Evolutionary conservation across 257 asterid genomes (phyloP), one percentile per base, ranked within the genome.

Genomic region (Nicotiana benthamiana): DNA sequence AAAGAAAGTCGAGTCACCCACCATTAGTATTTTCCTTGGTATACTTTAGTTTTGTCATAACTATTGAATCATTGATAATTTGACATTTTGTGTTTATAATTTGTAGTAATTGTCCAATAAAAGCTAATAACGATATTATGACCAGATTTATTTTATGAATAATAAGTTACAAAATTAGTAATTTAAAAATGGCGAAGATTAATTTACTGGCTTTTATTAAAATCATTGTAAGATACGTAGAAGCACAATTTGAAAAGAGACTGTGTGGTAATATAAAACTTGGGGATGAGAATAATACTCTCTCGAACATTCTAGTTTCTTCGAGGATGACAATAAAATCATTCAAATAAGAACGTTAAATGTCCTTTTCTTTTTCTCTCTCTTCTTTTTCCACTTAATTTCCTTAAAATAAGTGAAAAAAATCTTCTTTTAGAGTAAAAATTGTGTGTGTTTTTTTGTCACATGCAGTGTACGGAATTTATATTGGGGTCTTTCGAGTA

Each of bases 1-100:
- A 24, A 60, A 59, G 53, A 54, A 57, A 80, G 76, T 82, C 64
- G 28, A 32, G 28, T 48, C 83, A 66, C 75, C 85, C 83, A 80
- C 80, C 82, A 74, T 75, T 30, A 53, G 22, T 59, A 46, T 77
- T 28, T 61, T 62, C 4, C 11, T 48, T 66, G 57, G 79, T 57
- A 65, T 32, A 32, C 27, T 67, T 46, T 53, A 30, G 9, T 68
- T 68, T 36, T 20, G 59, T 36, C 60, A 32, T 48, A 67, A 7
- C 12, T 36, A 75, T 24, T 61, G 85, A 80, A 18, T 82, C 60
- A 82, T 79, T 22, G 15, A 9, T 22, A 16, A 28, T 65, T 10
- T 67, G 36, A 67, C 53, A 10, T 67, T 32, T 67, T 11, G 1
- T 18, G 20, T 26, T 22, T 54, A 18, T 34, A 32, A 66, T 9